A percentile compares a stretch with the other conserved stretches of the same genome.
phyloP scores from a whole-genome alignment of 257 asterid genomes.

The Paraleonurus japonicus region DNA sequence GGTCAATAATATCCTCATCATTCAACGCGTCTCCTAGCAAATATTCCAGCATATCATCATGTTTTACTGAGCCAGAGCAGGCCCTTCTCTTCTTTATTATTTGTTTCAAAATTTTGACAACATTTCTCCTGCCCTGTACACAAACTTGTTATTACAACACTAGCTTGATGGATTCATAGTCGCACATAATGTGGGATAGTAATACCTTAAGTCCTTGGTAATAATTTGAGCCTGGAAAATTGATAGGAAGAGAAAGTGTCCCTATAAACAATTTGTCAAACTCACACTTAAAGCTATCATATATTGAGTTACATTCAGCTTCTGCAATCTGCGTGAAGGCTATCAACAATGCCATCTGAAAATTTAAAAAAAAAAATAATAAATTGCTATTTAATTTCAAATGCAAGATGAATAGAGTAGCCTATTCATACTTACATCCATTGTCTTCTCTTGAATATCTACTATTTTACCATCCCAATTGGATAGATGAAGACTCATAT shows the following conservation, averaged over 20 bases:
- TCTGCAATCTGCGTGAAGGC: slow-evolving; percentile 49
- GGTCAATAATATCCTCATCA: slow-evolving; percentile 75
- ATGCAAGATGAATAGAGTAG: no score
- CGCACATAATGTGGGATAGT: neutral
- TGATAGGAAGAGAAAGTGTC: slow-evolving; percentile 66
- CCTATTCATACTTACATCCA: slow-evolving; percentile 42
- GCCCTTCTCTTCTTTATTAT: slow-evolving; percentile 58
- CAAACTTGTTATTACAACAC: slow-evolving; percentile 7
- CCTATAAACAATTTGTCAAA: slow-evolving; percentile 54
- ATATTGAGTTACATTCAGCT: slow-evolving; percentile 37
- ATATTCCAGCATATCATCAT: slow-evolving; percentile 56
- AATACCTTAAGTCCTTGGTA: slow-evolving; percentile 48
- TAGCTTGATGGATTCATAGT: neutral
- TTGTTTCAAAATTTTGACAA: slow-evolving; percentile 42
- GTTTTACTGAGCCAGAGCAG: slow-evolving; percentile 27
- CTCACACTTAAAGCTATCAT: slow-evolving; percentile 37
- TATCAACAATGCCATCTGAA: slow-evolving; percentile 55
- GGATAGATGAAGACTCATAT: slow-evolving; percentile 50
- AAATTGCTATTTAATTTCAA: no score
- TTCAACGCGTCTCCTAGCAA: slow-evolving; percentile 42
- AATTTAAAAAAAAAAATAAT: neutral
- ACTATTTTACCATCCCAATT: slow-evolving; percentile 52
- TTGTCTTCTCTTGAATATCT: slow-evolving; percentile 64
- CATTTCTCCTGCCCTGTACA: slow-evolving; percentile 76
- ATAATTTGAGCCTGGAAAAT: slow-evolving; percentile 61